phyloP scores from a whole-genome alignment of 2,329 filamentous ascomycete species.

The Mariannaea sp. region DNA sequence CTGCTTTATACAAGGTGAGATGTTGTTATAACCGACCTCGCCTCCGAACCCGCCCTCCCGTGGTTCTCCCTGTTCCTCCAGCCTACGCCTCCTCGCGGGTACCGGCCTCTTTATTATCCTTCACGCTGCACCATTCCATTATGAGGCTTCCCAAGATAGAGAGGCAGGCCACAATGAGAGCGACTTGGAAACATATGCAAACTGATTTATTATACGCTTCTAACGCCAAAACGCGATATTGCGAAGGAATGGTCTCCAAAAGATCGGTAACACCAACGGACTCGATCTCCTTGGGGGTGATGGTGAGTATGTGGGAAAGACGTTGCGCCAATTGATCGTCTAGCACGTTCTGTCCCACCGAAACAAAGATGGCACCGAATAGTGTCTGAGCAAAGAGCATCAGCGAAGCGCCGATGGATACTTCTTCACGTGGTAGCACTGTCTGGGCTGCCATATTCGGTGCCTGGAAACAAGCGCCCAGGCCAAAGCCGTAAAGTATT shows the following conservation, averaged over 20 bases:
- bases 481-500: conserved; percentile 49
- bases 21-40: too few relatives aligned
- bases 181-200: conserved; percentile 58
- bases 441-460: conserved; percentile 53
- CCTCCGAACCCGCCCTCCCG: too few relatives aligned
- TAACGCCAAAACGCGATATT: conserved; percentile 19
- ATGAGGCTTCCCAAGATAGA: conserved; percentile 54
- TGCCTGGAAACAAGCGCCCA: conserved; percentile 51
- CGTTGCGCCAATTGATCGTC: conserved; percentile 47
- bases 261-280: conserved; percentile 13
- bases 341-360: conserved; percentile 58
- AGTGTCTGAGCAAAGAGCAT: conserved; percentile 53
- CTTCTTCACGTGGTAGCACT: conserved; percentile 48
- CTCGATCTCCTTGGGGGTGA: conserved; percentile 20
- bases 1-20: too few relatives aligned
- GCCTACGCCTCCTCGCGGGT: too few relatives aligned
- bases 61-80: too few relatives aligned
- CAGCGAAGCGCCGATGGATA: conserved; percentile 53
- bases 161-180: conserved; percentile 53
- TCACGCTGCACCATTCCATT: conserved; percentile 58
- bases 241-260: conserved; percentile 4
- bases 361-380: conserved; percentile 55
- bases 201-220: conserved; percentile 43
- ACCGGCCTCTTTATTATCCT: neutral
- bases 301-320: conserved; percentile 7